A percentile compares a stretch with the other conserved stretches of the same genome.
These are phyloP conservation scores for Aegilops speltoides DNA, from an alignment of 176 grass and related monocot genomes.

Conservation along the genomic window DNA sequence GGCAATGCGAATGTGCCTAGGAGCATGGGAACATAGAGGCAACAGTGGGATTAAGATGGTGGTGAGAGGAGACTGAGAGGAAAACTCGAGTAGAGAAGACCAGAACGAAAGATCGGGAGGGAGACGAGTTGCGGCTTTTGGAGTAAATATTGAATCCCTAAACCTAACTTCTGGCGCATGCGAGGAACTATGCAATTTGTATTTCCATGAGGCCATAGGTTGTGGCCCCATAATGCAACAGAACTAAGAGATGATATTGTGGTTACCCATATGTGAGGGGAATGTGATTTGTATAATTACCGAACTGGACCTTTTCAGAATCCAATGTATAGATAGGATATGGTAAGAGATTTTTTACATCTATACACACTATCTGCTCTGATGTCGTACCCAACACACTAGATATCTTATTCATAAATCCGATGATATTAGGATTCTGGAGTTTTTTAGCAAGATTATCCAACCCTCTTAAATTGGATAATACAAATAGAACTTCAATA, in stretches of 20 bases:
- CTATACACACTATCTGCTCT: neutral
- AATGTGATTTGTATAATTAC: neutral
- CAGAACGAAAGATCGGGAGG: no score
- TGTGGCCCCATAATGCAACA: neutral
- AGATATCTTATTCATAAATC: neutral
- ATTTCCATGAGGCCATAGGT: no score
- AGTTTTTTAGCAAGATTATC: neutral
- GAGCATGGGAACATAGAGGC: no score
- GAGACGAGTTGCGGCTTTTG: no score
- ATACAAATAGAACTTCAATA: neutral
- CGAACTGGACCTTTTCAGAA: neutral
- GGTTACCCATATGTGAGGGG: neutral
- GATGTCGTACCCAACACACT: neutral
- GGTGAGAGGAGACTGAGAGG: no score
- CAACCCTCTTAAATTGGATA: neutral
- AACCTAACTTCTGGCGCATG: no score
- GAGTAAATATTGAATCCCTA: no score
- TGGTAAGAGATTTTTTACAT: neutral
- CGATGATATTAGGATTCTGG: neutral
- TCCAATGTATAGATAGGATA: neutral
- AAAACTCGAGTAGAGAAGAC: no score
- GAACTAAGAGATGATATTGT: neutral
- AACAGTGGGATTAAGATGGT: no score
- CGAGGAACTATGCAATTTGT: no score
- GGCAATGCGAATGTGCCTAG: no score